A percentile compares a stretch with the other conserved stretches of the same genome.
Conservation (phyloP, 148 eudicot species). For the Hydrangea macrophylla region DNA sequence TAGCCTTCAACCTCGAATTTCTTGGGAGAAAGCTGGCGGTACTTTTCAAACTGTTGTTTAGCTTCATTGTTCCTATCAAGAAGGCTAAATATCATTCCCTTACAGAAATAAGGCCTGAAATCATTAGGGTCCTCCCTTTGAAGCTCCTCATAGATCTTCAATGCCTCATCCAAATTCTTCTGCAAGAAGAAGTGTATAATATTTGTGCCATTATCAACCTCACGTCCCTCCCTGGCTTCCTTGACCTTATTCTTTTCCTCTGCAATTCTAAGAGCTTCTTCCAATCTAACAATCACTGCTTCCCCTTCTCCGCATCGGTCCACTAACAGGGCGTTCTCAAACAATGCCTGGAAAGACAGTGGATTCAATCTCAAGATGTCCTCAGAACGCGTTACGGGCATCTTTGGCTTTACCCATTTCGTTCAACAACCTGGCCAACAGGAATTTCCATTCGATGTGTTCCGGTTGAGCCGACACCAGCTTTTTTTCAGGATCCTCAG, state of each 20-base stretch:
- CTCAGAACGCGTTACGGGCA: slow-evolving; percentile 50
- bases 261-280: slow-evolving; percentile 53
- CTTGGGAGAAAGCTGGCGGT: slow-evolving; percentile 60
- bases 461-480: slow-evolving; percentile 54
- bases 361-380: slow-evolving; percentile 47
- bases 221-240: slow-evolving; percentile 68
- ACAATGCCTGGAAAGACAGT: slow-evolving; percentile 52
- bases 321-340: slow-evolving; percentile 69
- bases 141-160: slow-evolving; percentile 57
- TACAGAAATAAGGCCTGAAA: slow-evolving; percentile 72
- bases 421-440: slow-evolving; percentile 46
- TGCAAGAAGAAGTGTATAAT: slow-evolving; percentile 60
- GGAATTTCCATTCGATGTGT: slow-evolving; percentile 50
- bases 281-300: slow-evolving; percentile 46
- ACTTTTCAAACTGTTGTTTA: slow-evolving; percentile 61
- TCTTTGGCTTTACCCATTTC: slow-evolving; percentile 54
- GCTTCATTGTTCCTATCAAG: slow-evolving; percentile 61
- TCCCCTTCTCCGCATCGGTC: slow-evolving; percentile 50
- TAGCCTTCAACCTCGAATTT: slow-evolving; percentile 74
- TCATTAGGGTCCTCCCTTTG: slow-evolving; percentile 64
- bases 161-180: slow-evolving; percentile 67
- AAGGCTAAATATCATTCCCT: slow-evolving; percentile 78
- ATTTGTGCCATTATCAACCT: slow-evolving; percentile 68
- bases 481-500: slow-evolving; percentile 37
- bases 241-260: slow-evolving; percentile 45